These are phyloP conservation scores for Pseudoturritis turrita DNA, from an alignment of 345 rosid genomes.

Conservation along the genomic window DNA sequence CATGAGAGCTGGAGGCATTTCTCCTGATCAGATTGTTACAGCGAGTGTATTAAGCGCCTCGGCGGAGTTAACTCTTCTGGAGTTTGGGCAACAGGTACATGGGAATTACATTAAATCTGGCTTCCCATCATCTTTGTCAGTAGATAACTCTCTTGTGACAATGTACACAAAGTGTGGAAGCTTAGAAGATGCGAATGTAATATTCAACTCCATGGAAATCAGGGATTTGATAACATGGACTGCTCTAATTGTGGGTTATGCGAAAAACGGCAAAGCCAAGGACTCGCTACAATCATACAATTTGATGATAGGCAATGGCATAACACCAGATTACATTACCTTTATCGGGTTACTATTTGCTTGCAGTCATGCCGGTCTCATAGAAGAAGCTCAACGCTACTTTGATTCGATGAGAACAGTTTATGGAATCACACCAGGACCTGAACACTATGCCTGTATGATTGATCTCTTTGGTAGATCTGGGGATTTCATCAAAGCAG, in stretches of 20 bases:
- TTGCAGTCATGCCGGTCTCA: constrained; percentile 82
- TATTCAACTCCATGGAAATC: constrained; percentile 54
- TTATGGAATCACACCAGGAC: constrained; percentile 69
- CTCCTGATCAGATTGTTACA: constrained; percentile 55
- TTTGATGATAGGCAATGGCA: constrained; percentile 57
- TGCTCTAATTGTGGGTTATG: constrained; percentile 79
- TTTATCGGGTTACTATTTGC: constrained; percentile 88
- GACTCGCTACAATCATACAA: constrained; percentile 53
- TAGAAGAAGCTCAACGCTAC: constrained; percentile 47
- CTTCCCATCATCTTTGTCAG: constrained; percentile 52
- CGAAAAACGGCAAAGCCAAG: constrained; percentile 79
- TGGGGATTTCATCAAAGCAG: constrained; percentile 66
- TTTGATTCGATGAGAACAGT: constrained; percentile 62
- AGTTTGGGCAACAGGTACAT: constrained; percentile 85
- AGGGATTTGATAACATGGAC: constrained; percentile 83
- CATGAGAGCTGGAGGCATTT: constrained; percentile 52
- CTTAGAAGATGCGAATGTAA: constrained; percentile 56
- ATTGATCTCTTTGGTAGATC: constrained; percentile 84
- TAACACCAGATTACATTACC: constrained; percentile 68
- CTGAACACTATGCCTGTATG: constrained; percentile 88
- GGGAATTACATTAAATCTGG: constrained; percentile 53
- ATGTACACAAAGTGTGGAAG: constrained; percentile 85
- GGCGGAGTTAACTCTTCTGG: constrained; percentile 66
- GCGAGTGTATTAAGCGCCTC: constrained; percentile 71
- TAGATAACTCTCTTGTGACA: constrained; percentile 69